These are phyloP conservation scores for Diversispora epigaea DNA, from an alignment of 192 early-diverging fungal genomes.

Conservation along the genomic window DNA sequence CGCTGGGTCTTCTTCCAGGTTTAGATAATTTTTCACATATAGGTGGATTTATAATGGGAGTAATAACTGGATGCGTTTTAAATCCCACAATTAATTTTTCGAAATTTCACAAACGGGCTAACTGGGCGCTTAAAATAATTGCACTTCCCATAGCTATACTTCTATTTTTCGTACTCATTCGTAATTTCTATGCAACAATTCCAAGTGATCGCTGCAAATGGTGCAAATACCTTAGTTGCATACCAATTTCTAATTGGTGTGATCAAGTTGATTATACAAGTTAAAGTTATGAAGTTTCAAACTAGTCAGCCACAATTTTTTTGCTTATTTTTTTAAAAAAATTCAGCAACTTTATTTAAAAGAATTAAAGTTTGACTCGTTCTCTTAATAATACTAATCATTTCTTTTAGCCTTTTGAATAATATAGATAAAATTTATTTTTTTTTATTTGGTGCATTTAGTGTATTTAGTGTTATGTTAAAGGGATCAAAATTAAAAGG, in stretches of 20 bases:
- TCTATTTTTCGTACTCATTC: constrained; percentile 45
- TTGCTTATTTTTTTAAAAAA: no score
- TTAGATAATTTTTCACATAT: constrained; percentile 88
- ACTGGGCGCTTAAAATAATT: constrained; percentile 39
- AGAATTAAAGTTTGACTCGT: no score
- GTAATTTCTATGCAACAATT: constrained; percentile 51
- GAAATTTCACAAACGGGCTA: constrained; percentile 43
- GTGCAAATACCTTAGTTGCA: constrained; percentile 60
- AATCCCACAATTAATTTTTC: constrained; percentile 67
- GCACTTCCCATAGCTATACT: constrained; percentile 44
- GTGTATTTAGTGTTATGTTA: no score
- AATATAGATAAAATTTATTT: no score
- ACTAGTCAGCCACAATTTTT: no score
- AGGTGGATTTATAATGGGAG: constrained; percentile 70
- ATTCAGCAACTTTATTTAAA: no score
- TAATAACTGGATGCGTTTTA: constrained; percentile 67
- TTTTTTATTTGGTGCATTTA: no score
- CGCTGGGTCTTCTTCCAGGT: constrained; percentile 72
- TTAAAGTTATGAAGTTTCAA: no score
- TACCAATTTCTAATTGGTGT: constrained; percentile 55
- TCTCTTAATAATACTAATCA: no score
- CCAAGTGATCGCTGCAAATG: constrained; percentile 52
- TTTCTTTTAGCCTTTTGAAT: no score
- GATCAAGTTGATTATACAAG: constrained; percentile 26
- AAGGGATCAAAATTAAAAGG: no score